Conservation (phyloP, 768 basidiomycete species). For the Phylloporus rhodoxanthus region DNA sequence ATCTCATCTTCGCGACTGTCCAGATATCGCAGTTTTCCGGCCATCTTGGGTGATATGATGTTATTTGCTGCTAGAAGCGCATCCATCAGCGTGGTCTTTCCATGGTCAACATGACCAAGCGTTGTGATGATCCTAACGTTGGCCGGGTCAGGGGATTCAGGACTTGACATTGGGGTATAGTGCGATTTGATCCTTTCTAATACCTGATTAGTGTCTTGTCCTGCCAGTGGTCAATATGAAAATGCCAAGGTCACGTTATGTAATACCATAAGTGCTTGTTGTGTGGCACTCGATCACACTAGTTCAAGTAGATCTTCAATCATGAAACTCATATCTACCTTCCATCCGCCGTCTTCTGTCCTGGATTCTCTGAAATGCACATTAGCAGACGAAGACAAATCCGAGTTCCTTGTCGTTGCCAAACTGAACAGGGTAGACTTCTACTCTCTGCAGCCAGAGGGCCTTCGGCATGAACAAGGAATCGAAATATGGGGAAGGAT, state of each 20-base stretch:
- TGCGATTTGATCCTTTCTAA: background rate
- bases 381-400: slow-evolving; percentile 42
- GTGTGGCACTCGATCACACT: no score
- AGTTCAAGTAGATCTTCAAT: background rate
- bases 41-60: slow-evolving; percentile 91
- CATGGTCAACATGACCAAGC: slow-evolving; percentile 90
- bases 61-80: slow-evolving; percentile 93
- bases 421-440: slow-evolving; percentile 65
- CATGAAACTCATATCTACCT: slow-evolving; percentile 60
- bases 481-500: slow-evolving; percentile 69
- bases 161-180: slow-evolving; percentile 17
- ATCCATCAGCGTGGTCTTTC: slow-evolving; percentile 95
- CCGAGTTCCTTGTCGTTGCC: slow-evolving; percentile 64
- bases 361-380: slow-evolving; percentile 61
- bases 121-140: slow-evolving; percentile 78
- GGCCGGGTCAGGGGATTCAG: slow-evolving; percentile 27
- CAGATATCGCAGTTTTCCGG: slow-evolving; percentile 92
- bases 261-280: no score
- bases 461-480: slow-evolving; percentile 53
- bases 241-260: no score
- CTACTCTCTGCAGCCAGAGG: slow-evolving; percentile 56
- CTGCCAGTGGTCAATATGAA: no score
- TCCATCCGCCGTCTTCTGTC: slow-evolving; percentile 72
- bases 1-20: slow-evolving; percentile 97
- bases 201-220: no score